phyloP scores from a whole-genome alignment of 495 filamentous ascomycete genomes.

The Lasiosphaeria hispida region DNA sequence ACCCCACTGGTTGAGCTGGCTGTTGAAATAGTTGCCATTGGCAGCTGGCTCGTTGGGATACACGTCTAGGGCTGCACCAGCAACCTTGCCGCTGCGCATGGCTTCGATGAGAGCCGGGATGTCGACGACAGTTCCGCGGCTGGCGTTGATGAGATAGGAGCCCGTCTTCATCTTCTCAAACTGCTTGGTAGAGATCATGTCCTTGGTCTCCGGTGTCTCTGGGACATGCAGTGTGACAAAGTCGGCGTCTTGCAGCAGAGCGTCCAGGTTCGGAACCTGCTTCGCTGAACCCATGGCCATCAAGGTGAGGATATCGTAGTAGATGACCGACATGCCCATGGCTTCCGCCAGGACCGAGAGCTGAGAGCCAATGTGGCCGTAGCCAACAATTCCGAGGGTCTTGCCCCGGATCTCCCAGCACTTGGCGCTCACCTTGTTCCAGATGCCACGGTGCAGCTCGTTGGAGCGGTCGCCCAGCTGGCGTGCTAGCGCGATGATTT shows the following conservation, averaged over 20 bases:
- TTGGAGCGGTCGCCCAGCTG: conserved; percentile 91
- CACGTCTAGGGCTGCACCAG: conserved; percentile 93
- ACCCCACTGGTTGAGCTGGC: conserved; percentile 80
- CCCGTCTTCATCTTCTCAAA: conserved; percentile 88
- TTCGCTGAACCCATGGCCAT: conserved; percentile 88
- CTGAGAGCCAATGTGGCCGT: conserved; percentile 97
- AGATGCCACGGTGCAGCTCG: conserved; percentile 91
- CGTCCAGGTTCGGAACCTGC: conserved; percentile 75
- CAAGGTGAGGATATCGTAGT: conserved; percentile 87
- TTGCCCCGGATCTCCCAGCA: conserved; percentile 99
- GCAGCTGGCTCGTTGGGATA: conserved; percentile 90
- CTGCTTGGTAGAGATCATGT: conserved; percentile 77
- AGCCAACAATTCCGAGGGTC: conserved; percentile 93
- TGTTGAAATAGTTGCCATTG: conserved; percentile 93
- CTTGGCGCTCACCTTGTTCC: conserved; percentile 95
- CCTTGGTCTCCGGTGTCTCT: conserved; percentile 84
- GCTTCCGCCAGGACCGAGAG: conserved; percentile 93
- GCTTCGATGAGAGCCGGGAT: conserved; percentile 89
- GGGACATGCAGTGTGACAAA: conserved; percentile 95
- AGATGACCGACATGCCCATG: conserved; percentile 96
- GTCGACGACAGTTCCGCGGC: conserved; percentile 89
- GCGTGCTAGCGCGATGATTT: conserved; percentile 87
- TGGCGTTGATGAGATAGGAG: conserved; percentile 93
- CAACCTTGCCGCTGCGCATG: conserved; percentile 83
- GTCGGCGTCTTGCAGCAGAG: conserved; percentile 74